Conservation (phyloP, 2,329 filamentous ascomycete genomes). For the Microsporum canis region DNA sequence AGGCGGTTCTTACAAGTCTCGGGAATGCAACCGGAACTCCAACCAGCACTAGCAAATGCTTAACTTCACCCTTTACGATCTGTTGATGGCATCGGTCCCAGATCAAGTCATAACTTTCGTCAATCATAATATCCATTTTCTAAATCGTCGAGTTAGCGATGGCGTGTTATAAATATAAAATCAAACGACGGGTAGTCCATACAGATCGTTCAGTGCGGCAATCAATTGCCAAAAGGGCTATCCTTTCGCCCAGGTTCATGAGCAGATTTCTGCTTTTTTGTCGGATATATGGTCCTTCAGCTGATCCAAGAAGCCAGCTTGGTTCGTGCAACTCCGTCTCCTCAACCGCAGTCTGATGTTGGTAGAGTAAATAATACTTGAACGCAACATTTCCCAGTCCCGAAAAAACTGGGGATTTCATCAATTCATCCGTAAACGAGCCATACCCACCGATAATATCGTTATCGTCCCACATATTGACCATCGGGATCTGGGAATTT, state of each 20-base stretch:
- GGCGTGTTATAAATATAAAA: neutral
- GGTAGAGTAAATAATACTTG: slow-evolving; percentile 98
- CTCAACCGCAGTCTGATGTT: slow-evolving; percentile 75
- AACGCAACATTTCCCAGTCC: slow-evolving; percentile 85
- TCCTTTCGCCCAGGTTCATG: slow-evolving; percentile 65
- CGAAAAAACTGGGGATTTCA: slow-evolving; percentile 79
- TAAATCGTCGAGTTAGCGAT: slow-evolving; percentile 16
- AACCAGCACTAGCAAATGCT: slow-evolving; percentile 78
- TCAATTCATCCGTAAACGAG: slow-evolving; percentile 84
- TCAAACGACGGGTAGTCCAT: slow-evolving; percentile 12
- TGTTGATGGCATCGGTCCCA: slow-evolving; percentile 78
- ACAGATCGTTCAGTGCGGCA: slow-evolving; percentile 78
- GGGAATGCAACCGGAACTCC: slow-evolving; percentile 78
- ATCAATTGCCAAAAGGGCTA: slow-evolving; percentile 78
- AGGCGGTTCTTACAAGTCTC: slow-evolving; percentile 48
- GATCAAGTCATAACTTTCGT: slow-evolving; percentile 72
- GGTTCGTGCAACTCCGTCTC: slow-evolving; percentile 78
- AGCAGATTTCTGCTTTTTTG: slow-evolving; percentile 78
- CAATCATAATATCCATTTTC: slow-evolving; percentile 65
- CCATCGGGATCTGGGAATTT: slow-evolving; percentile 89
- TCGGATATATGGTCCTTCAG: slow-evolving; percentile 79
- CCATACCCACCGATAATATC: slow-evolving; percentile 87
- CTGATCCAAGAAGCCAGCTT: slow-evolving; percentile 74
- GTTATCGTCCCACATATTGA: slow-evolving; percentile 97
- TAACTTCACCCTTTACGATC: slow-evolving; percentile 70